Base-by-base conservation (phyloP, 352 stramenopile genomes). In the Phytophthora europaea region DNA sequence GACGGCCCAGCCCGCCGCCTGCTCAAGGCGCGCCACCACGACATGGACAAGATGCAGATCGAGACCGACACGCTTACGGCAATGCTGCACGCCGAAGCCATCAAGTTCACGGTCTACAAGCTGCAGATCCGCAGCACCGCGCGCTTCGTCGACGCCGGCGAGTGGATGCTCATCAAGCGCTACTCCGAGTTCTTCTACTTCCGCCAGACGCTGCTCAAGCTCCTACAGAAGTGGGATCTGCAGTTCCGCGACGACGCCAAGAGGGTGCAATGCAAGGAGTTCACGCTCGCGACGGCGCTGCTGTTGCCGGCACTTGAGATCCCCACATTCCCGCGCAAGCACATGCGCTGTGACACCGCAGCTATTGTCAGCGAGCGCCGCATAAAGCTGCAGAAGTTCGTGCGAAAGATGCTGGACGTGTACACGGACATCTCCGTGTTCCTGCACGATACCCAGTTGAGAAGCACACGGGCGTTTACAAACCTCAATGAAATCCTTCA, bases 111-210 rank as follows among this genome's bases (percentile, higher is more conserved):
- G 22, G 61, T 92, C 15, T 94, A 94, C 79, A 80, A 82, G 54
- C 75, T 94, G 52, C 75, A 85, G 59, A 88, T 91, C 70, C 72
- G 72, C 60, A 87, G 80, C 56, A 82, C 71, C 23, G 60, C 62
- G 20, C 77, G 69, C 18, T 61, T 62, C 26, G 51, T 61, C 9
- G 75, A 79, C 31, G 62, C 58, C 4, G 72, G 67, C 61, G 77
- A 77, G 75, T 94, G 84, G 87, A 67, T 76, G 36, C 64, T 94
- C 47, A 67, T 74, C 56, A 89, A 89, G 61, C 81, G 87, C 43
- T 94, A 89, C 66, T 92, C 84, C 18, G 83, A 94, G 72, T 94
- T 90, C 69, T 83, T 80, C 48, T 48, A 62, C 45, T 89, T 92
- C 61, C 87, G 84, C 33, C 61, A 80, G 43, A 61, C 67, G 23